Base-by-base conservation (phyloP, 1,139 yeast genomes). In the Pichia sp. region DNA sequence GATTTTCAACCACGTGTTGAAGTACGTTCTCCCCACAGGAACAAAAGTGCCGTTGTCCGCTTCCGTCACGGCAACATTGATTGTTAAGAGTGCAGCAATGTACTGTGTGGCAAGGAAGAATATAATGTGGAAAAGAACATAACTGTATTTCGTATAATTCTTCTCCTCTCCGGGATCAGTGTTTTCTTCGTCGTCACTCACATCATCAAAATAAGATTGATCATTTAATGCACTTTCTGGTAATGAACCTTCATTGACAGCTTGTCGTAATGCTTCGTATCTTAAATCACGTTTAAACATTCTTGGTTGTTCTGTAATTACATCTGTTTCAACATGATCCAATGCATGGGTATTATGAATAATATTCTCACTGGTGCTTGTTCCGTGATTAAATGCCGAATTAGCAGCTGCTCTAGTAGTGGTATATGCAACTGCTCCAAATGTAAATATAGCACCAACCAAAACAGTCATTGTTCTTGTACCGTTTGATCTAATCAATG, bases 61-160 rank as follows among this genome's bases (percentile, higher is more conserved):
- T 52, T 86, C 95, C 53, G 81, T 6, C 2, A 30, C 80, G 42
- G 83, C 80, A 25, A 91, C 96, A 56, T 89, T 91, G 62, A 88
- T 85, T 0, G 98, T 93, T 46, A 93, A 70, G 49, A 93, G 68
- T 1, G 96, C 88, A 1, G 98, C 96, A 37, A 91, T 89, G 76
- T 95, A 93, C 62, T 91, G 98, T 1, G 98, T 91, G 1, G 98
- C 98, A 50, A 93, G 69, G 60, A 93, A 80, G 71, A 93, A 93
- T 30, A 93, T 85, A 25, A 89, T 60, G 61, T 93, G 98, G 70
- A 91, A 93, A 41, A 89, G 65, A 3, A 88, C 74, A 61, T 91
- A 91, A 62, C 86, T 89, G 67, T 91, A 91, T 59, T 81, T 84
- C 1, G 93, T 89, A 30, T 74, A 70, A 33, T 67, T 65, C 41